Conservation (phyloP, 2,329 filamentous ascomycete species). For the Fusarium drepaniforme region DNA sequence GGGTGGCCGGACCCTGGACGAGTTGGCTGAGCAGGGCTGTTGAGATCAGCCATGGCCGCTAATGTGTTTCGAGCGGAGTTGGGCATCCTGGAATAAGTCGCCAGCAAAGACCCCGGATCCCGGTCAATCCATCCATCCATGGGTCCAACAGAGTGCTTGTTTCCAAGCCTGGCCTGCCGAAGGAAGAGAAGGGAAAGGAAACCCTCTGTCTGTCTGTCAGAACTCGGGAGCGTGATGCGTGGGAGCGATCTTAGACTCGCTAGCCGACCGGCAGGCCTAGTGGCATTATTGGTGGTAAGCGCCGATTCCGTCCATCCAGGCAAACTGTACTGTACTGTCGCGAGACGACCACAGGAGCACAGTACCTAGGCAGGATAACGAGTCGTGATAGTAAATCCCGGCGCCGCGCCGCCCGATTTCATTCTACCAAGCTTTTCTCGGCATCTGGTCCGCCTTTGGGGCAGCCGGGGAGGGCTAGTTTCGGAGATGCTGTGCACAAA, state of each 20-base stretch:
- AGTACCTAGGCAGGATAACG: neutral
- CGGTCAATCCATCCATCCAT: conserved; percentile 30
- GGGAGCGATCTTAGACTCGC: conserved; percentile 15
- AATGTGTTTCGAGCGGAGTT: conserved; percentile 57
- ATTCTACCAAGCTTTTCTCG: conserved; percentile 38
- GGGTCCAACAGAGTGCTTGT: conserved; percentile 39
- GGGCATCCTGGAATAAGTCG: conserved; percentile 47
- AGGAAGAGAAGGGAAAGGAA: neutral
- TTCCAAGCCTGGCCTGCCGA: conserved; percentile 27
- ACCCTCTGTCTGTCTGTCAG: conserved; percentile 17
- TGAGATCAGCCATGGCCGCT: conserved; percentile 56
- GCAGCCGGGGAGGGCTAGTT: conserved; percentile 30
- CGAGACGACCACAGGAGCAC: neutral
- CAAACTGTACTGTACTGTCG: neutral
- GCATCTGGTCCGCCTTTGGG: conserved; percentile 30
- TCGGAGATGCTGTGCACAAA: conserved; percentile 38
- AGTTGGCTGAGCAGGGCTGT: conserved; percentile 52
- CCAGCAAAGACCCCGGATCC: conserved; percentile 44
- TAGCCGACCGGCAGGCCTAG: conserved; percentile 14
- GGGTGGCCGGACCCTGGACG: conserved; percentile 54
- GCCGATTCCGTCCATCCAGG: conserved; percentile 6
- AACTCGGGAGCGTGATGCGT: conserved; percentile 30
- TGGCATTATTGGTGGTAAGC: conserved; percentile 1
- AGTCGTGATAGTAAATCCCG: conserved; percentile 13
- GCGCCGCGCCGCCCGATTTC: conserved; percentile 21